Evolutionary conservation across 805 yeast genomes (phyloP).

Genomic region (Candida ulmi): DNA sequence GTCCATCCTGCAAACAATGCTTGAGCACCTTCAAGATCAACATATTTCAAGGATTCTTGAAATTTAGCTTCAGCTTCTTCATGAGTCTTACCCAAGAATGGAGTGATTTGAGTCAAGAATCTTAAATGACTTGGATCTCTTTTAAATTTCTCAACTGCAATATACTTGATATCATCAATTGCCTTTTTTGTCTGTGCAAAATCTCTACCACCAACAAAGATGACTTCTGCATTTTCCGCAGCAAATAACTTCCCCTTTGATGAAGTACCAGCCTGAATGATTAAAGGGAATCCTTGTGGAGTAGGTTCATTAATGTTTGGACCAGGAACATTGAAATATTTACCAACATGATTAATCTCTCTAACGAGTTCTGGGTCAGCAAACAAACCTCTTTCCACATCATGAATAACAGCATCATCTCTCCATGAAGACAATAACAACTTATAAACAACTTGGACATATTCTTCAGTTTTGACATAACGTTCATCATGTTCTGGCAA

Average conservation of each 20-base stretch:
- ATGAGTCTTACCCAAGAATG: slow-evolving; percentile 31
- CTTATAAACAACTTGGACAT: slow-evolving; percentile 31
- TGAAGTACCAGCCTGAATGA: slow-evolving; percentile 37
- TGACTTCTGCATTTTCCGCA: slow-evolving; percentile 34
- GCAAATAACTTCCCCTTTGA: slow-evolving; percentile 32
- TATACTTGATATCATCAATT: slow-evolving; percentile 26
- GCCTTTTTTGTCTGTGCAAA: slow-evolving; percentile 17
- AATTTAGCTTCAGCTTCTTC: slow-evolving; percentile 32
- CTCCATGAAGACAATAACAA: slow-evolving; percentile 33
- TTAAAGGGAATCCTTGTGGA: slow-evolving; percentile 35
- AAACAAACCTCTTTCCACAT: slow-evolving; percentile 20
- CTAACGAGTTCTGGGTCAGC: slow-evolving; percentile 30
- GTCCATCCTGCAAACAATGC: slow-evolving; percentile 38
- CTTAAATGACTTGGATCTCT: slow-evolving; percentile 30
- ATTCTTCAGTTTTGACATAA: slow-evolving; percentile 33
- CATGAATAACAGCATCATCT: slow-evolving; percentile 25
- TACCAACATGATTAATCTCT: slow-evolving; percentile 31
- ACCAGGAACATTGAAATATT: slow-evolving; percentile 33
- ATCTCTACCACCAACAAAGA: slow-evolving; percentile 26
- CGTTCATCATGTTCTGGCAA: slow-evolving; percentile 35
- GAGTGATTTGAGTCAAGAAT: slow-evolving; percentile 28
- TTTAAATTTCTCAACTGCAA: slow-evolving; percentile 26
- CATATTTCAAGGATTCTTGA: slow-evolving; percentile 24
- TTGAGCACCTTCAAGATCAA: slow-evolving; percentile 33
- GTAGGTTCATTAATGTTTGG: slow-evolving; percentile 32